Evolutionary conservation across 202 grass and related monocot species (phyloP).

Genomic region (Panicum virgatum): DNA sequence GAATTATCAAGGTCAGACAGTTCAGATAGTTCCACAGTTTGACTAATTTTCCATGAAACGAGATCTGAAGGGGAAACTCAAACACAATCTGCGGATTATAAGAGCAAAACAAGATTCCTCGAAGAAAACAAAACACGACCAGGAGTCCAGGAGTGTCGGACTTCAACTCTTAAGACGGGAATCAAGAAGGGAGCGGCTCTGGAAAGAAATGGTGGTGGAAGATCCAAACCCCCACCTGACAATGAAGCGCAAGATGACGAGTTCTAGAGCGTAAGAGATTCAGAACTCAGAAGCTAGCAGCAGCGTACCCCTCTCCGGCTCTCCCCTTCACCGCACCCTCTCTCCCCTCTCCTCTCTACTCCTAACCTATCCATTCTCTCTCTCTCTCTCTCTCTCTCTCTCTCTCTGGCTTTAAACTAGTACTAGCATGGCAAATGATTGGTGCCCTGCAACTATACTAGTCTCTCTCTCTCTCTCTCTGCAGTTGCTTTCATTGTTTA

Average conservation of each 20-base stretch:
- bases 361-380: neutral
- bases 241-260: neutral
- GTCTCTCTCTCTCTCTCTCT: neutral
- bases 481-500: slow-evolving; percentile 40
- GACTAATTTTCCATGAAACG: too few relatives aligned
- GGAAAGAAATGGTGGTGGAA: slow-evolving; percentile 11
- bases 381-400: too few relatives aligned
- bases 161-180: neutral
- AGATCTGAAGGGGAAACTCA: neutral
- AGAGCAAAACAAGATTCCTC: too few relatives aligned
- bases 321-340: neutral
- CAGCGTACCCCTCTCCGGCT: neutral
- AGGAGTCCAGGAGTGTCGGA: slow-evolving; percentile 15
- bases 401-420: neutral
- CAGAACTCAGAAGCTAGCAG: slow-evolving; percentile 22
- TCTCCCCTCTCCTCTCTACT: neutral
- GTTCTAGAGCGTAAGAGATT: slow-evolving; percentile 7
- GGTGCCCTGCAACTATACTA: neutral
- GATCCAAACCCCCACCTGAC: slow-evolving; percentile 23
- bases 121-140: neutral
- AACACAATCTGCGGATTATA: neutral
- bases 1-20: neutral
- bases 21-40: neutral
- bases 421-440: neutral
- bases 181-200: neutral